phyloP scores from a whole-genome alignment of 768 basidiomycete species.

The Termitomyces sp. region DNA sequence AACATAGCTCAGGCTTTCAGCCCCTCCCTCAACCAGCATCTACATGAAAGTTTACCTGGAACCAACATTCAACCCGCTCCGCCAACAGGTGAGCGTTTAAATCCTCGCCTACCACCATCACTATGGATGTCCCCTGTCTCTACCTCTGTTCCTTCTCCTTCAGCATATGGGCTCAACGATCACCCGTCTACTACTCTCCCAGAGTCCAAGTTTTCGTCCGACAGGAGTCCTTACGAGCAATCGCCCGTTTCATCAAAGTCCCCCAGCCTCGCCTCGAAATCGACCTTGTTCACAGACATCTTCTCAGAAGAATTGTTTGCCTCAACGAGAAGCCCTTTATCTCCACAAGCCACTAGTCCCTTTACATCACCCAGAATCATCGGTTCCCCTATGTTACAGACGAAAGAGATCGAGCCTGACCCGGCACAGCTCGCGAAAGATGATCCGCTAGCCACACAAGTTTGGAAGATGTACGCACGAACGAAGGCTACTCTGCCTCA shows the following conservation, averaged over 20 bases:
- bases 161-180: conserved; percentile 30
- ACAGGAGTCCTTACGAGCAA: conserved; percentile 27
- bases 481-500: conserved; percentile 88
- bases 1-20: conserved; percentile 5
- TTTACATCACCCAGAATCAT: conserved; percentile 63
- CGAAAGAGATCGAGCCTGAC: conserved; percentile 38
- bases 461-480: conserved; percentile 95
- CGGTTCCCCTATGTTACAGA: conserved; percentile 63
- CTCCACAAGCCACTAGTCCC: conserved; percentile 40
- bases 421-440: conserved; percentile 69
- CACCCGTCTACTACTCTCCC: conserved; percentile 30
- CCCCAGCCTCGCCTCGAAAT: conserved; percentile 48
- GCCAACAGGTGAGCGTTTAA: conserved; percentile 43
- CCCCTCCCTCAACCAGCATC: conserved; percentile 2
- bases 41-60: conserved; percentile 8
- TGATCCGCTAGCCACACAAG: conserved; percentile 90
- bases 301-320: conserved; percentile 67
- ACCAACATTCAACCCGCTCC: conserved; percentile 19
- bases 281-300: conserved; percentile 60
- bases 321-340: conserved; percentile 26
- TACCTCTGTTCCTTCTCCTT: conserved; percentile 37
- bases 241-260: conserved; percentile 35
- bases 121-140: conserved; percentile 80
- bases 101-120: conserved; percentile 60
- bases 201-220: conserved; percentile 25